A percentile compares a stretch with the other conserved stretches of the same genome.
These are phyloP conservation scores for Anacardium occidentale DNA, from an alignment of 345 rosid genomes.

Conservation along the genomic window DNA sequence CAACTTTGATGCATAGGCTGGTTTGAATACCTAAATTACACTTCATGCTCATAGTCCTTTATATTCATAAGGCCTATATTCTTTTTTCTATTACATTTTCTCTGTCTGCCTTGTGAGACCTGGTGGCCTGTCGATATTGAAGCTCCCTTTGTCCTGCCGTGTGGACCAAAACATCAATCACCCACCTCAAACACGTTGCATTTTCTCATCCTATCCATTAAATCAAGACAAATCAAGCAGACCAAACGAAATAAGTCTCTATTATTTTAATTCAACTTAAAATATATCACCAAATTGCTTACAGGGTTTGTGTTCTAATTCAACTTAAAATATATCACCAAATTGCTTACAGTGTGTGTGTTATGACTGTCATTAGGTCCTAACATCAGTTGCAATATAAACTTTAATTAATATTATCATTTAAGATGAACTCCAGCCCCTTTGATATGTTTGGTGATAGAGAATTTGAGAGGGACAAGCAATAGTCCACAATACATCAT, in stretches of 20 bases:
- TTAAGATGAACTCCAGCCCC: too few relatives aligned
- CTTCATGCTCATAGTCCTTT: background rate
- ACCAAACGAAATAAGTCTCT: too few relatives aligned
- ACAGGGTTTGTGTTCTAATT: too few relatives aligned
- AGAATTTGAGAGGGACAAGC: background rate
- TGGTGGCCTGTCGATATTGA: background rate
- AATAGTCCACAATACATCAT: background rate
- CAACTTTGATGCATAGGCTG: background rate
- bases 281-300: too few relatives aligned
- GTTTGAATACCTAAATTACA: slow-evolving; percentile 6
- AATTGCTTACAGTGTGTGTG: too few relatives aligned
- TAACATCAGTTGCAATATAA: too few relatives aligned
- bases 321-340: too few relatives aligned
- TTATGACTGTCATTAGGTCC: too few relatives aligned
- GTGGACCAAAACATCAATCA: background rate
- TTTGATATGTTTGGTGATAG: background rate
- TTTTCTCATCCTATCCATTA: too few relatives aligned
- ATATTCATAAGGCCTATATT: background rate
- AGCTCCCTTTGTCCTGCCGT: slow-evolving; percentile 1
- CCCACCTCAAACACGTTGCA: background rate
- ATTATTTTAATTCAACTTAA: too few relatives aligned
- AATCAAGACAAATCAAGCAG: too few relatives aligned
- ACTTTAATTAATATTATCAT: too few relatives aligned
- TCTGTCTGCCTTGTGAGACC: background rate
- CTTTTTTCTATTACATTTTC: background rate